phyloP scores from a whole-genome alignment of 805 yeast genomes.

The Nakazawaea wyomingensis region DNA sequence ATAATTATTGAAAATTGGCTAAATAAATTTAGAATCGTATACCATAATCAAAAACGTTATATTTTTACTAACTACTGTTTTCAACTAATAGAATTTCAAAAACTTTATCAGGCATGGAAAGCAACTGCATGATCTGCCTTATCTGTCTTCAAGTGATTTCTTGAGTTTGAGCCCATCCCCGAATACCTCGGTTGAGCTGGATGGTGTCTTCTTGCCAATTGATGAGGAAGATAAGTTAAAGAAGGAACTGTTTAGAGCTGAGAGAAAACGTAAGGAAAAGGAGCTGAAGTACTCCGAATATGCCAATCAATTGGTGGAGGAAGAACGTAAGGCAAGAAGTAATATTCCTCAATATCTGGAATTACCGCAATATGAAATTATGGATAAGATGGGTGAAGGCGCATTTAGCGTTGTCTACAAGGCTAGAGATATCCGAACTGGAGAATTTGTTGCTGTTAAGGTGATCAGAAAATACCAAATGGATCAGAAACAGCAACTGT shows the following conservation, averaged over 20 bases:
- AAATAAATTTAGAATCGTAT: too few species aligned
- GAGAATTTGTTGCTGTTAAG: constrained; percentile 62
- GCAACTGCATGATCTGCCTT: constrained; percentile 24
- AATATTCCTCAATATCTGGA: constrained; percentile 20
- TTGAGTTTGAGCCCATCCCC: constrained; percentile 3
- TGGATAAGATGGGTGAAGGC: constrained; percentile 63
- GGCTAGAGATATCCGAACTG: constrained; percentile 45
- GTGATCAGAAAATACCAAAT: constrained; percentile 60
- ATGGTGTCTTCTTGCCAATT: neutral
- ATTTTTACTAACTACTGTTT: constrained; percentile 9
- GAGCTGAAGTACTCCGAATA: constrained; percentile 24
- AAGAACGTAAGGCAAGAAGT: constrained; percentile 23
- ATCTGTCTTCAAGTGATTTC: constrained; percentile 7
- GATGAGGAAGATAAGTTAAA: constrained; percentile 3
- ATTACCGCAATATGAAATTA: constrained; percentile 20
- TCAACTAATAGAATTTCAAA: constrained; percentile 29
- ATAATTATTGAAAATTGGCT: too few species aligned
- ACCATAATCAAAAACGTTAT: too few species aligned
- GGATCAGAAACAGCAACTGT: constrained; percentile 44
- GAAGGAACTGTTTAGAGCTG: constrained; percentile 1
- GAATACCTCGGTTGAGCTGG: constrained; percentile 1
- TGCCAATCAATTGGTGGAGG: constrained; percentile 28
- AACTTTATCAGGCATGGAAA: constrained; percentile 40
- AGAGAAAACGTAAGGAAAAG: constrained; percentile 15
- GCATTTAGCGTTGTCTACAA: constrained; percentile 85